Conservation (phyloP, 2,329 filamentous ascomycete species). For the Scedosporium dehoogii region DNA sequence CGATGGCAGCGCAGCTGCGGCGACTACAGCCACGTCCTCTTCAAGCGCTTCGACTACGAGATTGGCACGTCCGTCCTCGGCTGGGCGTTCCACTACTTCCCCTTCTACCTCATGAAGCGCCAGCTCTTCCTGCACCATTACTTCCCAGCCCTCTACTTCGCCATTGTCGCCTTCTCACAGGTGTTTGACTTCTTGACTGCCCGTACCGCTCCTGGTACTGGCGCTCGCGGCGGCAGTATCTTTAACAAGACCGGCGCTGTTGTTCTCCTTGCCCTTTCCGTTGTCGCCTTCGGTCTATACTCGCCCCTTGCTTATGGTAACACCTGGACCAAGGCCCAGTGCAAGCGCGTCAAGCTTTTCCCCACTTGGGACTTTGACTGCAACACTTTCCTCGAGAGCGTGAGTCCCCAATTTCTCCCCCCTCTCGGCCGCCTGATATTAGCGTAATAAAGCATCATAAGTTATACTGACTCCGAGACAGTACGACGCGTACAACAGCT, state of each 20-base stretch:
- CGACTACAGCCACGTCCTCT: slow-evolving; percentile 71
- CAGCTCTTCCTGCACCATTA: slow-evolving; percentile 99
- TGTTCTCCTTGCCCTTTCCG: slow-evolving; percentile 62
- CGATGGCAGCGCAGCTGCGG: slow-evolving; percentile 90
- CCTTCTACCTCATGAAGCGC: slow-evolving; percentile 95
- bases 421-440: background rate
- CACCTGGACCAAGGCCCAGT: slow-evolving; percentile 82
- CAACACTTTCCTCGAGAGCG: slow-evolving; percentile 78
- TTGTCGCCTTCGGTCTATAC: slow-evolving; percentile 73
- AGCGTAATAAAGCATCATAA: background rate
- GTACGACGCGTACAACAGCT: slow-evolving; percentile 38
- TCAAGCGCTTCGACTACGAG: slow-evolving; percentile 98
- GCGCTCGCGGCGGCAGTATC: slow-evolving; percentile 49
- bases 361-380: slow-evolving; percentile 95
- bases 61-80: slow-evolving; percentile 81
- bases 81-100: slow-evolving; percentile 98
- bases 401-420: slow-evolving; percentile 47
- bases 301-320: slow-evolving; percentile 89
- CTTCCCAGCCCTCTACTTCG: slow-evolving; percentile 93
- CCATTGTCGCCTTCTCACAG: slow-evolving; percentile 80
- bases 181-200: slow-evolving; percentile 76
- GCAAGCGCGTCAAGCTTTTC: slow-evolving; percentile 79
- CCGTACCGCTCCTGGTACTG: slow-evolving; percentile 56
- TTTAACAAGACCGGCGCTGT: slow-evolving; percentile 68
- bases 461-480: slow-evolving; percentile 17